phyloP scores from a whole-genome alignment of 2,329 filamentous ascomycete genomes.

The Diplocarpon rosae region DNA sequence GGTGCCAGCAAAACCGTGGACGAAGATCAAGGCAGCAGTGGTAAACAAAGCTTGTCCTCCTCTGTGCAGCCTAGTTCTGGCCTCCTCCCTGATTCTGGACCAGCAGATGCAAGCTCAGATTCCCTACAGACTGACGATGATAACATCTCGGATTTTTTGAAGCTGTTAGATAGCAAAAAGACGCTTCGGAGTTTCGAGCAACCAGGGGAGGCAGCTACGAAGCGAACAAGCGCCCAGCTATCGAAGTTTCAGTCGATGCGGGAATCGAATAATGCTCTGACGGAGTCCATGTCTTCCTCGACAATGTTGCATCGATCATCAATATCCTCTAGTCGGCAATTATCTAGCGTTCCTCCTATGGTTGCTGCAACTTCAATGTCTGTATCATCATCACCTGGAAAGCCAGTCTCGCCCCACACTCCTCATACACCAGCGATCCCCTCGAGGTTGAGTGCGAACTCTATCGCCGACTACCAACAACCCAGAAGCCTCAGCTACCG shows the following conservation, averaged over 20 bases:
- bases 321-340: slow-evolving; percentile 54
- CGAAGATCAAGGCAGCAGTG: slow-evolving; percentile 69
- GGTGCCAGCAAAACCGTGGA: slow-evolving; percentile 54
- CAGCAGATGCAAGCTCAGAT: slow-evolving; percentile 49
- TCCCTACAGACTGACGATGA: slow-evolving; percentile 71
- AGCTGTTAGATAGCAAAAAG: slow-evolving; percentile 76
- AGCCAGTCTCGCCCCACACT: slow-evolving; percentile 80
- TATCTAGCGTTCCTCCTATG: slow-evolving; percentile 53
- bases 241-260: slow-evolving; percentile 80
- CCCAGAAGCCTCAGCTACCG: slow-evolving; percentile 19
- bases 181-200: slow-evolving; percentile 71
- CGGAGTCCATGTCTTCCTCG: slow-evolving; percentile 88
- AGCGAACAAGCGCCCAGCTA: slow-evolving; percentile 67
- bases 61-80: slow-evolving; percentile 66
- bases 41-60: slow-evolving; percentile 64
- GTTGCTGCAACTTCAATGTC: slow-evolving; percentile 65
- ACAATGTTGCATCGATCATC: slow-evolving; percentile 75
- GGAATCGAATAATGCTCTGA: slow-evolving; percentile 78
- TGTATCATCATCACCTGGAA: slow-evolving; percentile 78
- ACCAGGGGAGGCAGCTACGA: slow-evolving; percentile 57
- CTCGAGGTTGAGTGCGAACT: slow-evolving; percentile 85
- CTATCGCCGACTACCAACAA: slow-evolving; percentile 57
- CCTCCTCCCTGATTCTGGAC: slow-evolving; percentile 59
- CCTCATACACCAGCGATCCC: slow-evolving; percentile 90
- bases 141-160: slow-evolving; percentile 87